phyloP scores from a whole-genome alignment of 1,139 yeast species.

The Zygosaccharomyces pseudobailii region DNA sequence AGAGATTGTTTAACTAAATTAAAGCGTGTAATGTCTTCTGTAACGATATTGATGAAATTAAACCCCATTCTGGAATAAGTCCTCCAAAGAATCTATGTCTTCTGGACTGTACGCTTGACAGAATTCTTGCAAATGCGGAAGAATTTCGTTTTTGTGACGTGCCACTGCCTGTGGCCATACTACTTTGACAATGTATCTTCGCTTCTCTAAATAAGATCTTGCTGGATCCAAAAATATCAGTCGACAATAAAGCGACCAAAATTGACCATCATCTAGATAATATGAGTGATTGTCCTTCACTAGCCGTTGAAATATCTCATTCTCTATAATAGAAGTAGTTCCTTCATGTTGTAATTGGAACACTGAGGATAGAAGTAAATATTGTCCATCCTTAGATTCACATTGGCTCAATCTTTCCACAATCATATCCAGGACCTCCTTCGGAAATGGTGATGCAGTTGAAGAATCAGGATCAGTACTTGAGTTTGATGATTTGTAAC shows the following conservation, averaged over 20 bases:
- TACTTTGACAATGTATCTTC: constrained; percentile 19
- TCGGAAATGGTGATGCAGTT: constrained; percentile 2
- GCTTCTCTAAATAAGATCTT: constrained; percentile 25
- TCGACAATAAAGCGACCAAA: constrained; percentile 28
- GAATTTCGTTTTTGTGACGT: constrained; percentile 6
- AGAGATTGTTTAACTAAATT: constrained; percentile 3
- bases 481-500: constrained; percentile 11
- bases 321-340: constrained; percentile 22
- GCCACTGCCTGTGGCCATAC: constrained; percentile 20
- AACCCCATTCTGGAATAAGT: constrained; percentile 9
- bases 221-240: constrained; percentile 25
- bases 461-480: constrained; percentile 5
- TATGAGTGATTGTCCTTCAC: constrained; percentile 17
- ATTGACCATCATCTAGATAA: constrained; percentile 20
- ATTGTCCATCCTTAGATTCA: constrained; percentile 19
- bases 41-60: not conserved
- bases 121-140: constrained; percentile 17
- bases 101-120: constrained; percentile 29
- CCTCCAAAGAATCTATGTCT: constrained; percentile 23
- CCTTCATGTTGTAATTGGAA: constrained; percentile 24
- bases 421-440: constrained; percentile 15
- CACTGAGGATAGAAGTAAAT: constrained; percentile 18
- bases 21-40: not conserved
- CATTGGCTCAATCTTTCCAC: constrained; percentile 19
- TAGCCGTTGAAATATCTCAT: constrained; percentile 21